A percentile compares a stretch with the other conserved stretches of the same genome.
phyloP scores from a whole-genome alignment of 495 filamentous ascomycete species.

The Aspergillus indologenus region DNA sequence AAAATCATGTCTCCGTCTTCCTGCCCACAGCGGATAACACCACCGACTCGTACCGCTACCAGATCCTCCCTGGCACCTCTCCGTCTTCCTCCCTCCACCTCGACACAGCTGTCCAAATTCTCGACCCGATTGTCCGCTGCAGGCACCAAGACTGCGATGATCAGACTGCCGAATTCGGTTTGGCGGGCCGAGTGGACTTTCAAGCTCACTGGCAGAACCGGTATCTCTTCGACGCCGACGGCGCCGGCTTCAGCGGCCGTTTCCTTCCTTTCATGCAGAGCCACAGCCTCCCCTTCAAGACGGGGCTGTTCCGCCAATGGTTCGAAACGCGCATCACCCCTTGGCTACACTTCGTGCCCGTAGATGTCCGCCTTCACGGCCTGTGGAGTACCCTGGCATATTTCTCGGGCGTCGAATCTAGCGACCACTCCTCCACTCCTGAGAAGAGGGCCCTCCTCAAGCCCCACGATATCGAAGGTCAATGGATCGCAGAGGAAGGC shows the following conservation, averaged over 20 bases:
- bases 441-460: conserved; percentile 28
- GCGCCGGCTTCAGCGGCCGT: conserved; percentile 63
- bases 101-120: conserved; percentile 43
- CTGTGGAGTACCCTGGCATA: conserved; percentile 64
- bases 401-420: conserved; percentile 46
- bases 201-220: conserved; percentile 62
- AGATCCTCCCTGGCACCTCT: conserved; percentile 34
- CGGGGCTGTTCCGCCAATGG: conserved; percentile 70
- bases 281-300: conserved; percentile 60
- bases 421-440: conserved; percentile 15
- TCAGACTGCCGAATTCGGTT: conserved; percentile 50
- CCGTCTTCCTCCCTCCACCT: conserved; percentile 29
- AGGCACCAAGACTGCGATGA: conserved; percentile 47
- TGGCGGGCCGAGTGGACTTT: conserved; percentile 43
- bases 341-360: conserved; percentile 76
- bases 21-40: conserved; percentile 27
- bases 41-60: conserved; percentile 32
- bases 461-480: conserved; percentile 46
- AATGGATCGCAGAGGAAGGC: conserved; percentile 66
- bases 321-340: conserved; percentile 65
- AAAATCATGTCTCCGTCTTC: conserved; percentile 39
- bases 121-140: conserved; percentile 53
- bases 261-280: conserved; percentile 62
- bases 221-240: conserved; percentile 66
- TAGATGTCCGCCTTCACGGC: conserved; percentile 65